Evolutionary conservation across 2,329 filamentous ascomycete species (phyloP), one percentile per base, ranked within the genome.

Genomic region (Microsporum canis): DNA sequence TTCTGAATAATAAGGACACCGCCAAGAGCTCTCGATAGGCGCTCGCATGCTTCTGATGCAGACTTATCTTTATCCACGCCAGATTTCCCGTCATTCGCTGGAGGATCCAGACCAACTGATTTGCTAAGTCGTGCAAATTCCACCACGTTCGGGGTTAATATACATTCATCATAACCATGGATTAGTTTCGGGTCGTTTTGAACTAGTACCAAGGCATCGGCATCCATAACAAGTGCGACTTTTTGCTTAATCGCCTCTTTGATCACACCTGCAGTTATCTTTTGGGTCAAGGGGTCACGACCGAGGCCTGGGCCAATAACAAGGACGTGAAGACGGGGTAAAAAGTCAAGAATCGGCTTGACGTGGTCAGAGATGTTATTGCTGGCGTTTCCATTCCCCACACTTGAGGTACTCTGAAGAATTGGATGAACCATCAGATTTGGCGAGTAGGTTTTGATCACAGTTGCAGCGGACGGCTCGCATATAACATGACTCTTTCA

Each of bases 341-440:
- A 83, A 84, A 97, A 88, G 63, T 82, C 83, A 63, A 91, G 82
- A 65, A 97, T 87, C 59, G 82, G 77, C 29, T 81, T 75, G 6
- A 88, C 84, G 56, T 87, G 80, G 66, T 84, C 80, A 10, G 78
- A 78, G 61, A 87, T 82, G 41, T 41, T 43, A n/a, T 47, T 31
- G 10, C 49, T 38, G 5, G 27, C 7, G 29, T 7, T 55, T 23
- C 56, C 58, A 17, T 76, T 67, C 76, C 70, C 41, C 70, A 69
- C 33, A 75, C 70, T n/a, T 72, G 68, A 66, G 53, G 84, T 83
- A 74, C 94, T 89, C 34, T 90, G 88, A 84, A 99, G 92, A 66
- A 96, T 83, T 0, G 94, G 94, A 74, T 97, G 94, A 8, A 99
- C 94, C 92, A 99, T 99, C 33, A 99, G 81, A 73, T 97, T 96